A percentile compares a stretch with the other conserved stretches of the same genome.
These are phyloP conservation scores for Aspergillus sp. DNA, from an alignment of 2,329 filamentous ascomycete genomes.

Conservation along the genomic window DNA sequence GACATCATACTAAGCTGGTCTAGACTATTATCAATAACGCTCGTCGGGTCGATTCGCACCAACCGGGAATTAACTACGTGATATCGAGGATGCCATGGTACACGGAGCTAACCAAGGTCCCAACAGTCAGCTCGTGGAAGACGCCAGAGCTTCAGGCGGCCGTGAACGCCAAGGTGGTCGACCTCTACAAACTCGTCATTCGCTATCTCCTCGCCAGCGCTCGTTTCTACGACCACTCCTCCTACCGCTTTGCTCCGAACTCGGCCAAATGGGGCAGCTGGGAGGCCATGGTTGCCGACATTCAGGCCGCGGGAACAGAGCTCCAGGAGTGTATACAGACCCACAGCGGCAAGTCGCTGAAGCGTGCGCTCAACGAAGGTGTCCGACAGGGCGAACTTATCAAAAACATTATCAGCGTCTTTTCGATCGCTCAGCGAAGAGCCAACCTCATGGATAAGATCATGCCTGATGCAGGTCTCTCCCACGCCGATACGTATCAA, in stretches of 20 bases:
- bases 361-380: neutral
- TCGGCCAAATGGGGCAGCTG: neutral
- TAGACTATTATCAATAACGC: conserved; percentile 1
- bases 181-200: neutral
- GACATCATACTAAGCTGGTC: neutral
- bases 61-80: conserved; percentile 1
- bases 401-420: neutral
- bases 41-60: neutral
- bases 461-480: neutral
- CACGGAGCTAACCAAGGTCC: conserved; percentile 1
- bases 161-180: neutral
- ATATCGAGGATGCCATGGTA: conserved; percentile 1
- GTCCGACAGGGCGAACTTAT: neutral
- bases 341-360: conserved; percentile 1
- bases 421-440: neutral
- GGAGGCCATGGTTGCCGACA: neutral
- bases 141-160: neutral
- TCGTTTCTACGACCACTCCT: neutral
- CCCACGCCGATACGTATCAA: neutral
- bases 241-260: neutral
- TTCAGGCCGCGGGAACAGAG: neutral
- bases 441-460: neutral
- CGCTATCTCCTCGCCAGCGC: neutral
- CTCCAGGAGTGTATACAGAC: neutral
- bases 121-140: neutral